Percentiles rank a stretch among this genome's conserved stretches.
These are phyloP conservation scores for Peniophora sp. DNA, from an alignment of 1,284 basidiomycete species.

Conservation along the genomic window DNA sequence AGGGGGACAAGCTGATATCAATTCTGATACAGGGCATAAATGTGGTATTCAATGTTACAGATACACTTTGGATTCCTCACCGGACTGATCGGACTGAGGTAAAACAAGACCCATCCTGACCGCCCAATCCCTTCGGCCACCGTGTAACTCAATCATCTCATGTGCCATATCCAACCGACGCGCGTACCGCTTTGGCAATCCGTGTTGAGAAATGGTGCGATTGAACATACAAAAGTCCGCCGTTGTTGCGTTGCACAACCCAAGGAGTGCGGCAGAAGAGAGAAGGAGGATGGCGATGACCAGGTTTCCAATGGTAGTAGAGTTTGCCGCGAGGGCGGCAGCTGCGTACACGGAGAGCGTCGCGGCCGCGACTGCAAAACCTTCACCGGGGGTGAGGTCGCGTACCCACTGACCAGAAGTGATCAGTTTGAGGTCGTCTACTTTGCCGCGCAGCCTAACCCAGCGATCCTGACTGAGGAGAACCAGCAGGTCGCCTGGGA, in stretches of 20 bases:
- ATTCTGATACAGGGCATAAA: too few relatives aligned
- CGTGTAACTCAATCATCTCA: not conserved
- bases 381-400: not conserved
- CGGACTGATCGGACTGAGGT: not conserved
- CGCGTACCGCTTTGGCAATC: not conserved
- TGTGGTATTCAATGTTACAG: too few relatives aligned
- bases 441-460: constrained; percentile 6
- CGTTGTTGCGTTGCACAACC: not conserved
- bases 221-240: not conserved
- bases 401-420: constrained; percentile 6
- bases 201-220: not conserved
- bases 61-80: too few relatives aligned
- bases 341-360: not conserved
- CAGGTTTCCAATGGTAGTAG: not conserved
- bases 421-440: constrained; percentile 8
- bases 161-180: constrained; percentile 1
- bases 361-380: not conserved
- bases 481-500: constrained; percentile 8
- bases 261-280: not conserved
- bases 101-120: constrained; percentile 2
- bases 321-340: not conserved
- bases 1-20: too few relatives aligned
- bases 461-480: constrained; percentile 11
- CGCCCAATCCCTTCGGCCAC: constrained; percentile 1
- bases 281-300: not conserved